phyloP scores from a whole-genome alignment of 2,329 filamentous ascomycete species.

The Colletotrichum eleusines region DNA sequence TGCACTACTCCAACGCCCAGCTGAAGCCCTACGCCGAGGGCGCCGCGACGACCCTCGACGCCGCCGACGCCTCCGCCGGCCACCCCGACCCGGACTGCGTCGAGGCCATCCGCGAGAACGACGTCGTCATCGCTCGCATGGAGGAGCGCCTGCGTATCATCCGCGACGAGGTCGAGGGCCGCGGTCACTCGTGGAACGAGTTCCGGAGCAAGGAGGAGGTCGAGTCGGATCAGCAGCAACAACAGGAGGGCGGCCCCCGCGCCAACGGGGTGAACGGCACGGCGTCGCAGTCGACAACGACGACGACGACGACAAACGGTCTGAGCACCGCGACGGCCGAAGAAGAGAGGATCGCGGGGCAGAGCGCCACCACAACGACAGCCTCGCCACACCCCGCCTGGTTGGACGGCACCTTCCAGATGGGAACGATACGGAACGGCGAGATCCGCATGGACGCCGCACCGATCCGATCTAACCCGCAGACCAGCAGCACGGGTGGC shows the following conservation, averaged over 20 bases:
- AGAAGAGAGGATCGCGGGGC: slow-evolving; percentile 35
- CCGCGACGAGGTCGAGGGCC: slow-evolving; percentile 71
- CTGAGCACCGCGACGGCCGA: slow-evolving; percentile 28
- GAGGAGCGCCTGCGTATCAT: slow-evolving; percentile 73
- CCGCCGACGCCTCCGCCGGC: slow-evolving; percentile 44
- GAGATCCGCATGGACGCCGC: slow-evolving; percentile 59
- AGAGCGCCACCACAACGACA: slow-evolving; percentile 22
- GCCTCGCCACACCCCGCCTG: slow-evolving; percentile 59
- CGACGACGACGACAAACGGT: slow-evolving; percentile 38
- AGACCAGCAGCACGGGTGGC: slow-evolving; percentile 52
- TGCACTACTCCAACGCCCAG: slow-evolving; percentile 80
- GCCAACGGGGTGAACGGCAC: slow-evolving; percentile 5
- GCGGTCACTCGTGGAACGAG: slow-evolving; percentile 69
- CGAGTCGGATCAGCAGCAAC: slow-evolving; percentile 48
- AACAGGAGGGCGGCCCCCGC: not conserved
- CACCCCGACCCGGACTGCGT: slow-evolving; percentile 75
- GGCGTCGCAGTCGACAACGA: slow-evolving; percentile 32
- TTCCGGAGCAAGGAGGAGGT: slow-evolving; percentile 63
- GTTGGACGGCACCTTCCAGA: slow-evolving; percentile 74
- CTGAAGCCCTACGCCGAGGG: slow-evolving; percentile 76
- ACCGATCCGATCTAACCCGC: slow-evolving; percentile 8
- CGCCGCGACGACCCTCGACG: slow-evolving; percentile 46
- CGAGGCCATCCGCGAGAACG: slow-evolving; percentile 80
- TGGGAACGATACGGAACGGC: slow-evolving; percentile 66
- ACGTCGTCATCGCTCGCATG: slow-evolving; percentile 76